Conservation (phyloP, 2,329 filamentous ascomycete genomes). For the Aureobasidium sp. region DNA sequence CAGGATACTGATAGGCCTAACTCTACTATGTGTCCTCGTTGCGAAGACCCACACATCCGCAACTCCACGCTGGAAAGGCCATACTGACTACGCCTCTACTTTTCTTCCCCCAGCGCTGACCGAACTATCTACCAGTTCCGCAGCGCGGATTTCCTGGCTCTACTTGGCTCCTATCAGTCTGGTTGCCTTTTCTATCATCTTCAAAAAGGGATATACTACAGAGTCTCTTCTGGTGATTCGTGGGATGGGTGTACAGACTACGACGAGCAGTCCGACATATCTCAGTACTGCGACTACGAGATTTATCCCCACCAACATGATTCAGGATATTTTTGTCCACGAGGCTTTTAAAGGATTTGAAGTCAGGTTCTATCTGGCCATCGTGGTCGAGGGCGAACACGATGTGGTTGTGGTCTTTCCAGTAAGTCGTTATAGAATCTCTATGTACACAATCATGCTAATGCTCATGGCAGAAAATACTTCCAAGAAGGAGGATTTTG, state of each 20-base stretch:
- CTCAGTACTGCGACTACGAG: constrained; percentile 56
- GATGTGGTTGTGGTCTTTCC: constrained; percentile 95
- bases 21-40: constrained; percentile 29
- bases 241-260: constrained; percentile 85
- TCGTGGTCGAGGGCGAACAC: constrained; percentile 82
- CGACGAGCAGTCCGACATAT: constrained; percentile 61
- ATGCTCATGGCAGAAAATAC: constrained; percentile 43
- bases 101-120: constrained; percentile 16
- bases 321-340: constrained; percentile 89
- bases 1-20: constrained; percentile 38
- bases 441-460: neutral
- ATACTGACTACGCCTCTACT: constrained; percentile 7
- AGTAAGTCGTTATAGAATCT: constrained; percentile 34
- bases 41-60: constrained; percentile 20
- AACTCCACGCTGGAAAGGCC: neutral
- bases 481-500: constrained; percentile 68
- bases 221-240: constrained; percentile 86
- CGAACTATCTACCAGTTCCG: constrained; percentile 26
- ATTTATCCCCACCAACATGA: constrained; percentile 84
- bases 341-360: constrained; percentile 92
- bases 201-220: constrained; percentile 42
- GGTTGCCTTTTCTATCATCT: constrained; percentile 20
- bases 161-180: constrained; percentile 34
- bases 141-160: constrained; percentile 32
- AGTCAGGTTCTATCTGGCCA: constrained; percentile 79